Evolutionary conservation across 306 rosid species (phyloP).

Genomic region (Calophaca sinica): DNA sequence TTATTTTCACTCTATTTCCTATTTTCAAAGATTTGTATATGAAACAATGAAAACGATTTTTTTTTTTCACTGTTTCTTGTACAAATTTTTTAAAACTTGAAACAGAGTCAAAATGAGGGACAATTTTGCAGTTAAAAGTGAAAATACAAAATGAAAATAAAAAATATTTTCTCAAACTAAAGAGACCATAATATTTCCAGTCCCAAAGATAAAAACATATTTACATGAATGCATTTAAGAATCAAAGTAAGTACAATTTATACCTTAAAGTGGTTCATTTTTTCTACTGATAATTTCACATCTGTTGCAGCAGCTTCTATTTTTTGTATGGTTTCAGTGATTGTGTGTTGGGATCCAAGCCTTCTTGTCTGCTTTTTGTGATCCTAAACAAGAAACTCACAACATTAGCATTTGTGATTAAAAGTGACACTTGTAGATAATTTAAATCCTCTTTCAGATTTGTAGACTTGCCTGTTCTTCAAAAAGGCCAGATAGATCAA

Average conservation of each 20-base stretch:
- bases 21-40: no score
- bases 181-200: neutral
- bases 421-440: neutral
- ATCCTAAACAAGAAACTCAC: slow-evolving; percentile 53
- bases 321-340: slow-evolving; percentile 71
- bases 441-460: slow-evolving; percentile 12
- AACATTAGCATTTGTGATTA: slow-evolving; percentile 20
- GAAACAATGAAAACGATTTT: no score
- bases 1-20: no score
- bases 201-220: no score
- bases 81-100: no score
- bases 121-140: no score
- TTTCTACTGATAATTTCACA: slow-evolving; percentile 63
- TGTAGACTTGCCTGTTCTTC: slow-evolving; percentile 69
- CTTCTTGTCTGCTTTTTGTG: slow-evolving; percentile 55
- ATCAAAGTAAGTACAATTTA: neutral
- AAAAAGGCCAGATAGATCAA: slow-evolving; percentile 84
- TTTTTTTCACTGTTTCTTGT: no score
- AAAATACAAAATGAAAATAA: no score
- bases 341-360: slow-evolving; percentile 69
- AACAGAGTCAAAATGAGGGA: no score
- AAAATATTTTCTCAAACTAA: no score
- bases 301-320: slow-evolving; percentile 84
- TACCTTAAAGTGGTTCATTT: slow-evolving; percentile 65
- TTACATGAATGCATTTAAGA: neutral